These are phyloP conservation scores for Xanthoconium stramineum DNA, from an alignment of 768 basidiomycete species.

Conservation along the genomic window DNA sequence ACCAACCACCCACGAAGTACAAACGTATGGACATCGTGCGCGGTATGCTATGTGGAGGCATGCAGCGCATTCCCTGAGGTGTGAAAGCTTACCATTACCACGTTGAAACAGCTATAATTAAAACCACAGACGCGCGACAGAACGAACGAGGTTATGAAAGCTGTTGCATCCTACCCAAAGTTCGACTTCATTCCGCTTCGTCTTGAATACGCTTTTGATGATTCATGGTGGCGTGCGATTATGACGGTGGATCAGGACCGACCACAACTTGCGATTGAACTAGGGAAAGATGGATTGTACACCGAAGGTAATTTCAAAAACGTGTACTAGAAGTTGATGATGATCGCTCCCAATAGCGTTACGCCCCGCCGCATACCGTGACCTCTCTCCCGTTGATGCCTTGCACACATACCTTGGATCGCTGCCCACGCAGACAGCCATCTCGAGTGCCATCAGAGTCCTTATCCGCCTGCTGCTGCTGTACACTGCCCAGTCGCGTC, in stretches of 20 bases:
- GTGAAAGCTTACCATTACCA: constrained; percentile 25
- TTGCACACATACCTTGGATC: constrained; percentile 54
- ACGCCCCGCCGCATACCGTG: constrained; percentile 8
- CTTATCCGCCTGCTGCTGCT: constrained; percentile 68
- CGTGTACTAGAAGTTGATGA: neutral
- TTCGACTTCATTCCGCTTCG: constrained; percentile 62
- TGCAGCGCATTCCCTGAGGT: constrained; percentile 61
- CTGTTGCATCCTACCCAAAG: constrained; percentile 46
- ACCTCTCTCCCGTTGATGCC: constrained; percentile 26
- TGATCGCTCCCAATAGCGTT: constrained; percentile 17
- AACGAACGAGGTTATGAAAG: constrained; percentile 46
- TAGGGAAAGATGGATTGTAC: constrained; percentile 50
- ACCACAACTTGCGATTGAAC: constrained; percentile 41
- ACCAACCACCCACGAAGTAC: constrained; percentile 63
- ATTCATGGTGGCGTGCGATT: constrained; percentile 58
- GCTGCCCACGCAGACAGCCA: constrained; percentile 73
- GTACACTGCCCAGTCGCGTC: constrained; percentile 54
- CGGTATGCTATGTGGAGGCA: constrained; percentile 69
- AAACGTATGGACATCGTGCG: constrained; percentile 58
- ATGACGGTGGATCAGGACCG: constrained; percentile 30
- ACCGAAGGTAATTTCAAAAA: constrained; percentile 24
- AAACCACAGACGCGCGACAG: constrained; percentile 49
- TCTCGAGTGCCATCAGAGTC: constrained; percentile 53
- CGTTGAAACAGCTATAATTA: constrained; percentile 3
- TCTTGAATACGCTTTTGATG: constrained; percentile 73